Evolutionary conservation across 225 moss, liverwort and hornwort genomes (phyloP), one percentile per base, ranked within the genome.

Genomic region (Ulota crispa): DNA sequence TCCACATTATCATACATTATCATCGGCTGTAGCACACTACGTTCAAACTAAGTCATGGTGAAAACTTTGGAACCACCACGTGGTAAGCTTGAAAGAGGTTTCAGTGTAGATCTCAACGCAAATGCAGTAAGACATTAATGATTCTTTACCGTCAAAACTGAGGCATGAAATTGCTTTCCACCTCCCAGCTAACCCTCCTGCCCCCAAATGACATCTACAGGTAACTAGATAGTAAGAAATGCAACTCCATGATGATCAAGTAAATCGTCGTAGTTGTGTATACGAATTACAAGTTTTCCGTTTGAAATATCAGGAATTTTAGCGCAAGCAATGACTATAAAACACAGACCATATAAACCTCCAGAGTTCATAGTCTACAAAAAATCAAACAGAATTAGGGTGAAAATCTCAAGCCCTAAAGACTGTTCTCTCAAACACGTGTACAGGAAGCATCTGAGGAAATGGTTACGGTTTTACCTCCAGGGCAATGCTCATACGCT

Each of bases 401-500:
- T 12, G 37, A 23, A 39, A 30, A 41, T 6, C 6, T 21, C 50
- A 65, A 54, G 23, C 20, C 73, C 54, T 15, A 18, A 41, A 41
- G 73, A 39, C 28, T 16, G 30, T 30, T 37, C 64, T 73, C 80
- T 37, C 9, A 73, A 54, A 54, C 34, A 54, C 9, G 9, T 64
- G 54, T 19, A 13, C 23, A 7, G 21, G 64, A 64, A 41, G 15
- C 41, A 73, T 39, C 64, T 41, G 52, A 53, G 73, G 72, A 30
- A 20, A 64, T 43, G 37, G 7, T 37, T 8, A 11, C 23, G 14
- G 24, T 43, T 52, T 54, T 68, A 72, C 57, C 57, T 78, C 72
- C 65, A 78, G 26, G 45, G 56, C 18, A 72, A 34, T 54, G 66
- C 72, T 83, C 78, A 78, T 66, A 34, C 55, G n/a, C 53, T 78